Percentiles rank a stretch among this genome's conserved stretches.
Conservation (phyloP, 163 green algal genomes). For the Prototheca wickerhamii region DNA sequence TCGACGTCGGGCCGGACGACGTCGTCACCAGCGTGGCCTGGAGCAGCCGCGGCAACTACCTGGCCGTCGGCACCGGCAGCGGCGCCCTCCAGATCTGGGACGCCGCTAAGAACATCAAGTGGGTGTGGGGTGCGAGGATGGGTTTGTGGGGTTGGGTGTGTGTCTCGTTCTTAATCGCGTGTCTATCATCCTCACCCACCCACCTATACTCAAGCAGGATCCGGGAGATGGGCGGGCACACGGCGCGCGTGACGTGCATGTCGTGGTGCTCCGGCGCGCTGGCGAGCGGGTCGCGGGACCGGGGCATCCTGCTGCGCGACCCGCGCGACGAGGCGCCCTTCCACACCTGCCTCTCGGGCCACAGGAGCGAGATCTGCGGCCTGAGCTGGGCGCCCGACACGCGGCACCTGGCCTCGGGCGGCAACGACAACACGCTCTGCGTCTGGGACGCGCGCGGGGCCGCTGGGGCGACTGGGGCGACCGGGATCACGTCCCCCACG, state of each 20-base stretch:
- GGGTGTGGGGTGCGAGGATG: conserved; percentile 25
- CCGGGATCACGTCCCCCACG: neutral
- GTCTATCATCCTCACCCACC: neutral
- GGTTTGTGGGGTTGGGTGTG: neutral
- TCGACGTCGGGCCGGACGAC: conserved; percentile 33
- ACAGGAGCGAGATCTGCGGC: conserved; percentile 69
- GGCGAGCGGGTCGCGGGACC: conserved; percentile 79
- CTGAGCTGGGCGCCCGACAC: conserved; percentile 89
- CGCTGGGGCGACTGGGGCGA: neutral
- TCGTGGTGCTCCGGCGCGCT: conserved; percentile 81
- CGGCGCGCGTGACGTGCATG: conserved; percentile 75
- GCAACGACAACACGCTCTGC: conserved; percentile 96
- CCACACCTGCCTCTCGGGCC: conserved; percentile 24
- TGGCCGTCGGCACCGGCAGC: conserved; percentile 82
- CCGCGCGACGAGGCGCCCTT: conserved; percentile 70
- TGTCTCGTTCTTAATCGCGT: neutral
- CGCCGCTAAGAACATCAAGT: conserved; percentile 63
- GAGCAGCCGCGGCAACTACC: conserved; percentile 85
- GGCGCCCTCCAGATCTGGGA: conserved; percentile 93
- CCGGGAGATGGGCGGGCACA: conserved; percentile 75
- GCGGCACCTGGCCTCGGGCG: conserved; percentile 82
- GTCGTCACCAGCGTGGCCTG: conserved; percentile 85
- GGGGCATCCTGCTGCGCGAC: conserved; percentile 83
- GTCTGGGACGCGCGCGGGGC: conserved; percentile 64
- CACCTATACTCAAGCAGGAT: conserved; percentile 22